Evolutionary conservation across 352 stramenopile genomes (phyloP).

Genomic region (Phytophthora hibernalis): DNA sequence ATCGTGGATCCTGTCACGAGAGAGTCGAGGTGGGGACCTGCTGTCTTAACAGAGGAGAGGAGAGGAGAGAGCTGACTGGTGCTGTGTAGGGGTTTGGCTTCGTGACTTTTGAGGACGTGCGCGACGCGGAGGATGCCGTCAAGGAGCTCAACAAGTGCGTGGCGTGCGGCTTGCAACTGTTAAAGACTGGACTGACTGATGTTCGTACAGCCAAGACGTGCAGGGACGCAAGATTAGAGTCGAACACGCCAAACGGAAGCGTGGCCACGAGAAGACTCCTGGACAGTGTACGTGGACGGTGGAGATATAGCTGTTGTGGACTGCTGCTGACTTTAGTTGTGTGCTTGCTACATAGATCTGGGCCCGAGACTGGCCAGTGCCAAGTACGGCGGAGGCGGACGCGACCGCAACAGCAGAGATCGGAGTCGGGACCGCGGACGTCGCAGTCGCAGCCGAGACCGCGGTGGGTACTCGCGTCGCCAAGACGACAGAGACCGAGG

Average conservation of each 20-base stretch:
- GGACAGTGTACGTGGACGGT: slow-evolving; percentile 68
- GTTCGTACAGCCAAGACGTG: slow-evolving; percentile 69
- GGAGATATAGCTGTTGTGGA: not conserved
- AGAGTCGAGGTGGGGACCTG: slow-evolving; percentile 68
- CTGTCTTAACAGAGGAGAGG: not conserved
- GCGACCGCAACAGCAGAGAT: slow-evolving; percentile 49
- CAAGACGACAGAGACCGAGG: slow-evolving; percentile 57
- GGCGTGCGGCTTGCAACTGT: not conserved
- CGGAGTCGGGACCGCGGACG: slow-evolving; percentile 56
- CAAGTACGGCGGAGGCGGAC: slow-evolving; percentile 71
- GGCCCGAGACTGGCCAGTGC: slow-evolving; percentile 73
- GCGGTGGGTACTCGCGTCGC: slow-evolving; percentile 48
- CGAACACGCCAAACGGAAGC: slow-evolving; percentile 82
- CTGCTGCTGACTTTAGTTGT: not conserved
- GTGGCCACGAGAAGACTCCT: slow-evolving; percentile 85
- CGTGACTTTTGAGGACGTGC: slow-evolving; percentile 80
- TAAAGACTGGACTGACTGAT: not conserved
- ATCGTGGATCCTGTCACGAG: slow-evolving; percentile 82
- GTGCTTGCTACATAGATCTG: slow-evolving; percentile 67
- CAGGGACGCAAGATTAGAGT: slow-evolving; percentile 76
- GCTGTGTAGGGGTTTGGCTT: slow-evolving; percentile 67
- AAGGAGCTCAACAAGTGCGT: slow-evolving; percentile 83
- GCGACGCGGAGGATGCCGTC: slow-evolving; percentile 79
- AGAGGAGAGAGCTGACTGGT: not conserved
- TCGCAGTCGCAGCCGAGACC: slow-evolving; percentile 55